phyloP scores from a whole-genome alignment of 495 filamentous ascomycete genomes.

The Bryoglossum gracile region DNA sequence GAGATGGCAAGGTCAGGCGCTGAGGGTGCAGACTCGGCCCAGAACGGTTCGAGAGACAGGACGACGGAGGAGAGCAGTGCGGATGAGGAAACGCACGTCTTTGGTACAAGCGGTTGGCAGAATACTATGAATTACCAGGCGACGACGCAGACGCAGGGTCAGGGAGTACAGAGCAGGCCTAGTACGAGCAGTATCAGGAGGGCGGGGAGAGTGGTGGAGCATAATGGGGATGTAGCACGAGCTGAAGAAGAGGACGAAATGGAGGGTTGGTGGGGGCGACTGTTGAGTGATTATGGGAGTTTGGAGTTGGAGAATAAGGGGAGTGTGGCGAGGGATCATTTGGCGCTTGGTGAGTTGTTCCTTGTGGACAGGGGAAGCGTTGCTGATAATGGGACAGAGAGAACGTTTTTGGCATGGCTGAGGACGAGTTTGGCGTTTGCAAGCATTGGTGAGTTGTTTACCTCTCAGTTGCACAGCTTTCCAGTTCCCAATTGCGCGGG shows the following conservation, averaged over 20 bases:
- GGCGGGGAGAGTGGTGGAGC: conserved; percentile 2
- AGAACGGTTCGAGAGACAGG: not conserved
- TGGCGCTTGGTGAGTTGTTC: conserved; percentile 69
- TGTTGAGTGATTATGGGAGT: conserved; percentile 64
- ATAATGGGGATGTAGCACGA: not conserved
- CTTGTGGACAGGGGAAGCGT: not conserved
- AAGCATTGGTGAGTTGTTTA: conserved; percentile 87
- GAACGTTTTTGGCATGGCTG: conserved; percentile 96
- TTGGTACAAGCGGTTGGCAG: conserved; percentile 3
- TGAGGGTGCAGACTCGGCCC: not conserved
- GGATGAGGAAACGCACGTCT: conserved; percentile 22
- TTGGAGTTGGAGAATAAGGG: conserved; percentile 96
- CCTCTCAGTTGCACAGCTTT: too few relatives aligned
- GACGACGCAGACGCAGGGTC: conserved; percentile 2
- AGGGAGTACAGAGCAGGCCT: not conserved
- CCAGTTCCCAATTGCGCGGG: too few relatives aligned
- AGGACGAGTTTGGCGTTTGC: conserved; percentile 94
- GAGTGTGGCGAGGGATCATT: conserved; percentile 87
- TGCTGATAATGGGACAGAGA: conserved; percentile 48
- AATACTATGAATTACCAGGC: conserved; percentile 18
- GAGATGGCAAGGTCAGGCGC: not conserved
- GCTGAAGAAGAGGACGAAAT: conserved; percentile 15
- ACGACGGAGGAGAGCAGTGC: conserved; percentile 21
- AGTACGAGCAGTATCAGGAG: conserved; percentile 17
- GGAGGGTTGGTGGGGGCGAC: conserved; percentile 42